Percentiles rank a stretch among this genome's conserved stretches.
phyloP scores from a whole-genome alignment of 2,329 filamentous ascomycete species.

The Aspergillus sp. region DNA sequence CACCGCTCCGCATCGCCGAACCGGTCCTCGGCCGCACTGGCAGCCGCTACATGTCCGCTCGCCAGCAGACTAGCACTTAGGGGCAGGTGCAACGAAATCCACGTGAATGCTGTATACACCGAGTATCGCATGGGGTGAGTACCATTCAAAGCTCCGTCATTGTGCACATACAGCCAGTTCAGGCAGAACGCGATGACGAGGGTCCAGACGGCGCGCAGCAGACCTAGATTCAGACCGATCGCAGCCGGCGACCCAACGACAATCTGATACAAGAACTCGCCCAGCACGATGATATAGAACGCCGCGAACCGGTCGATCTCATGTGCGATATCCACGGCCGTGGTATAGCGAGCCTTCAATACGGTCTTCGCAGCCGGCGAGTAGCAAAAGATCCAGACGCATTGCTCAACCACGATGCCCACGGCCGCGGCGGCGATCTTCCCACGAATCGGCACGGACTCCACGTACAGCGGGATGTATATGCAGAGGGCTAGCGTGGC shows the following conservation, averaged over 20 bases:
- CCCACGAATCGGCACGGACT: constrained; percentile 38
- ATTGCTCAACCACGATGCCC: constrained; percentile 45
- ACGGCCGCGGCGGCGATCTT: constrained; percentile 48
- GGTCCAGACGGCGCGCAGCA: constrained; percentile 50
- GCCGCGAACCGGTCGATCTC: constrained; percentile 53
- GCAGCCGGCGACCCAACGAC: constrained; percentile 50
- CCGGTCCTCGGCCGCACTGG: constrained; percentile 39
- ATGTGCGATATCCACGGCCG: constrained; percentile 51
- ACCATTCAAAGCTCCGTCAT: constrained; percentile 46
- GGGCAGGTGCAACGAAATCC: constrained; percentile 48
- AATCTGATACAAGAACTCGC: constrained; percentile 52
- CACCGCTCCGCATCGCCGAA: constrained; percentile 48
- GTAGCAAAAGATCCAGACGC: constrained; percentile 46
- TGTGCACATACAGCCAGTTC: constrained; percentile 53
- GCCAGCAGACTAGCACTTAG: constrained; percentile 49
- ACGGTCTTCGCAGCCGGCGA: constrained; percentile 46
- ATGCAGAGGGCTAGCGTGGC: constrained; percentile 45
- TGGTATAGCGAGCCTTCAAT: constrained; percentile 46
- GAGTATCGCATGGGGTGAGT: constrained; percentile 49
- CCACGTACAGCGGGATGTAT: constrained; percentile 47
- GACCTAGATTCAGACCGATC: constrained; percentile 45
- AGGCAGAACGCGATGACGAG: constrained; percentile 52
- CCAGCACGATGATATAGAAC: constrained; percentile 55
- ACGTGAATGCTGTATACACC: constrained; percentile 46
- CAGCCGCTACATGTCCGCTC: constrained; percentile 48